phyloP scores from a whole-genome alignment of 169 alveolate genomes.

The Plasmodium coatneyi region DNA sequence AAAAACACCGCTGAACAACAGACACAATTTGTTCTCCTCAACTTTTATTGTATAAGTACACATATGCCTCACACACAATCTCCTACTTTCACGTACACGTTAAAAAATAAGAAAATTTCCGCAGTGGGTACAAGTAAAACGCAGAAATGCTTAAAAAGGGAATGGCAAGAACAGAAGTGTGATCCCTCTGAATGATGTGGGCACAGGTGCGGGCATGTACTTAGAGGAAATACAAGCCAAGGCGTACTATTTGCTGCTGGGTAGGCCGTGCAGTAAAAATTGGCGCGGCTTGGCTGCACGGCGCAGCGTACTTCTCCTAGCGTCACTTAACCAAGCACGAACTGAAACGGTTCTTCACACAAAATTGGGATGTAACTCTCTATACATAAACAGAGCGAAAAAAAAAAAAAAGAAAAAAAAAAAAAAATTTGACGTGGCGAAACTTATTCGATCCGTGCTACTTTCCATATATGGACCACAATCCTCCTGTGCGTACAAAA shows the following conservation, averaged over 20 bases:
- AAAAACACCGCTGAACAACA: constrained; percentile 1
- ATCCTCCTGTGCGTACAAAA: neutral
- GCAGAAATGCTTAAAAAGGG: neutral
- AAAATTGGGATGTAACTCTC: neutral
- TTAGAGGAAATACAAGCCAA: neutral
- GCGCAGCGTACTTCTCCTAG: neutral
- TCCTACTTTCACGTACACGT: neutral
- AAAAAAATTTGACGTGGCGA: neutral
- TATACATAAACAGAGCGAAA: neutral
- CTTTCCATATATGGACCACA: neutral
- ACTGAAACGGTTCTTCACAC: neutral
- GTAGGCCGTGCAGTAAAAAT: neutral
- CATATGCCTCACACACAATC: neutral
- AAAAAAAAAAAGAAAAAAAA: no score
- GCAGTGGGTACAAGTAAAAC: neutral
- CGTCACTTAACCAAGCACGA: neutral
- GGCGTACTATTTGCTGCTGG: neutral
- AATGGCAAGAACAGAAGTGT: neutral
- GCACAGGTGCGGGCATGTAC: neutral
- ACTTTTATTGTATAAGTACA: neutral
- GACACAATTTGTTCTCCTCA: neutral
- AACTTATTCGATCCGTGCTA: neutral
- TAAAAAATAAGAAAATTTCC: neutral
- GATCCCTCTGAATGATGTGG: neutral
- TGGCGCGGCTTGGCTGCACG: neutral